Evolutionary conservation across 208 protist species (phyloP), one percentile per base, ranked within the genome.

Genomic region (Trypanosoma lewisi): DNA sequence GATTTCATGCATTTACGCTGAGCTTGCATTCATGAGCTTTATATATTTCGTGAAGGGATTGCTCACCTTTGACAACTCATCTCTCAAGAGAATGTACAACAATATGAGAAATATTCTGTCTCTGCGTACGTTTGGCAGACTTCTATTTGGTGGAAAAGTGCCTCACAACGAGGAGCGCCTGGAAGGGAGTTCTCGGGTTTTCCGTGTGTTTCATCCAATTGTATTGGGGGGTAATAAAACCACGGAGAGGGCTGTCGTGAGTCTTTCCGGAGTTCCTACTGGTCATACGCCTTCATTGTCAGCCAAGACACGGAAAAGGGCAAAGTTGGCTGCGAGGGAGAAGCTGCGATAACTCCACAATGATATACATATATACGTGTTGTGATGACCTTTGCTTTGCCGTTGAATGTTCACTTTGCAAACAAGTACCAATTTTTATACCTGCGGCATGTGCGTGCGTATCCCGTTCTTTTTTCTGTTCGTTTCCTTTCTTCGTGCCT

Each of bases 191-290:
- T 86, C 75, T 27, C 45, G 71, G 8, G 31, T 89, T 17, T 93
- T 77, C 44, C 75, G 86, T 55, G 17, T 90, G 0, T 88, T 89
- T 72, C 33, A 70, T 5, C 77, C 83, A 14, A 72, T 89, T 2
- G 39, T 66, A 11, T 54, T 85, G 1, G 76, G 74, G 12, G 64
- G 73, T 19, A 70, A 70, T 19, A 78, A 76, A 28, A 61, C 47
- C 33, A 75, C 63, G 1, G 68, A 71, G 0, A 60, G 74, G 17
- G 64, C 54, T 77, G 70, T 61, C 71, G 56, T 61, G 56, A 54
- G 25, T 52, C 67, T 16, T 55, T 45, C 3, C 55, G 76, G 6
- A 19, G 61, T 11, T 60, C 50, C 21, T 5, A 58, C 0, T 28
- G 34, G 34, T 21, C 2, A 1, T 8, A 25, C 6, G 30, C 34